Base-by-base conservation (phyloP, 2,329 filamentous ascomycete genomes). In the Pleoardoris graminearum region DNA sequence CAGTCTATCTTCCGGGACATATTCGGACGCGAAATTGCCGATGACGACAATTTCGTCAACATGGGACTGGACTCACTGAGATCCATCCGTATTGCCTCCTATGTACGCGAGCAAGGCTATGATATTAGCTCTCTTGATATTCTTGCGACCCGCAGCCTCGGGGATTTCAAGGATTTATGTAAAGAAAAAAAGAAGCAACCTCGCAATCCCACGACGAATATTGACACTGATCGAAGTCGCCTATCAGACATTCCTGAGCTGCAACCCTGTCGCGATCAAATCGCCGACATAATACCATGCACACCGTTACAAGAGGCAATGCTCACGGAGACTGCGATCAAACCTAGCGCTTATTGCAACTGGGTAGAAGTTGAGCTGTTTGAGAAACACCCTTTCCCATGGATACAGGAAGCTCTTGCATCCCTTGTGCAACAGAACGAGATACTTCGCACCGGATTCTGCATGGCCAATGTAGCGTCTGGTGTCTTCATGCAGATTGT, bases 281-380 rank as follows among this genome's bases (percentile, higher is more conserved):
- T 71, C 32, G 54, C 47, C 6, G 72, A 75, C 22, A 69, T 84
- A 4, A 64, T 82, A 16, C 80, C 80, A 4, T 94, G 90, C 68
- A 92, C 86, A 3, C 81, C 85, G 12, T 77, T 94, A 8, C 92
- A 97, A 63, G 76, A 81, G 16, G 86, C 90, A 1, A 95, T 96
- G 90, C 78, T 96, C 14, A 79, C 83, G 0, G 90, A 96, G 73
- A 92, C 90, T 0, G 72, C 79, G 2, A 78, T 76, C 16, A 77
- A 86, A 54, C 58, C 78, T 1, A 74, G 73, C 41, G 80, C 86
- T 7, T 96, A 97, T 67, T 89, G 87, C 73, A 97, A 96, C 61
- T 86, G 86, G 77, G 76, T 94, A 10, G 82, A 88, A 60, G 68
- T 95, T 1, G 76, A 82, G n/a, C 73, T 89, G 10, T 68, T 78